Percentiles rank a stretch among this genome's conserved stretches.
These are phyloP conservation scores for Lachancea mirantina DNA, from an alignment of 805 yeast species.

Conservation along the genomic window DNA sequence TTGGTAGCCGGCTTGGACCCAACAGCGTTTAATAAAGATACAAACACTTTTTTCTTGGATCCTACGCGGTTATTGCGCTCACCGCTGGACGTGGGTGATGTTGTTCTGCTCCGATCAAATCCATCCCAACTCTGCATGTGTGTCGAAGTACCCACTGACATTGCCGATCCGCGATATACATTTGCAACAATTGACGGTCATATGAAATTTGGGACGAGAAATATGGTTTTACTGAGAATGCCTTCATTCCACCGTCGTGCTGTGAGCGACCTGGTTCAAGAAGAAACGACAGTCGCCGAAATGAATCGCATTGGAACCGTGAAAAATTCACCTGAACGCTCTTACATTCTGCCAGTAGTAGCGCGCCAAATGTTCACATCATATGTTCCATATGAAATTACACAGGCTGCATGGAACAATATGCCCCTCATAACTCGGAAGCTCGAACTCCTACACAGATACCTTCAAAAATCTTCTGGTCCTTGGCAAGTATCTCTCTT, in stretches of 20 bases:
- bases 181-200: constrained; percentile 53
- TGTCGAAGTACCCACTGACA: constrained; percentile 43
- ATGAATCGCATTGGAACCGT: constrained; percentile 25
- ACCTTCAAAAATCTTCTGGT: constrained; percentile 35
- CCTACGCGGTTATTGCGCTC: constrained; percentile 9
- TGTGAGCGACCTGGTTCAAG: constrained; percentile 11
- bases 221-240: constrained; percentile 42
- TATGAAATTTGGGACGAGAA: constrained; percentile 41
- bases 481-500: constrained; percentile 37
- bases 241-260: constrained; percentile 34
- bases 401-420: constrained; percentile 36
- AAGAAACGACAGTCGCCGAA: constrained; percentile 16
- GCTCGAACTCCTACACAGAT: constrained; percentile 41
- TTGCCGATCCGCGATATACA: constrained; percentile 49
- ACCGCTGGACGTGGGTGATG: constrained; percentile 48
- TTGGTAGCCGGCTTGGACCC: constrained; percentile 2
- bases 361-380: constrained; percentile 30
- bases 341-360: constrained; percentile 28
- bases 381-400: constrained; percentile 32
- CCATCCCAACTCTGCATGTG: constrained; percentile 46
- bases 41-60: constrained; percentile 6
- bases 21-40: constrained; percentile 1
- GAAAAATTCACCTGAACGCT: constrained; percentile 19
- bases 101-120: constrained; percentile 45
- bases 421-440: constrained; percentile 36